These are phyloP conservation scores for Nakazawaea holstii DNA, from an alignment of 805 yeast species.

Conservation along the genomic window DNA sequence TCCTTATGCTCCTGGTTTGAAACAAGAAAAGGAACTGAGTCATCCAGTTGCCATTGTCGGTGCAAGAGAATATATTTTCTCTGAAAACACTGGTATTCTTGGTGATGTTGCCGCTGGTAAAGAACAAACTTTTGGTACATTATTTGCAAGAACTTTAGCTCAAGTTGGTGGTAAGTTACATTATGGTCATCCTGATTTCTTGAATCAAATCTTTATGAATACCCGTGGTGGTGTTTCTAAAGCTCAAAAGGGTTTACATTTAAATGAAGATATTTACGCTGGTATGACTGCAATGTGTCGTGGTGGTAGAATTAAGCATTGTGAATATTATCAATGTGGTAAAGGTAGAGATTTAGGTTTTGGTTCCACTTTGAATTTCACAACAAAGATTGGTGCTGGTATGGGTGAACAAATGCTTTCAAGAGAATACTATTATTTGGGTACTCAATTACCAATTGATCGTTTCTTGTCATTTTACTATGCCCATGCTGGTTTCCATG, in stretches of 20 bases:
- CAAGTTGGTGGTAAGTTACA: constrained; percentile 83
- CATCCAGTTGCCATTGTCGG: constrained; percentile 83
- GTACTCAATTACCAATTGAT: constrained; percentile 76
- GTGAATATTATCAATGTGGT: constrained; percentile 87
- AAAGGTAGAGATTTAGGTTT: constrained; percentile 88
- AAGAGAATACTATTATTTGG: constrained; percentile 76
- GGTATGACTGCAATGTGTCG: constrained; percentile 80
- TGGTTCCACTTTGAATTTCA: constrained; percentile 80
- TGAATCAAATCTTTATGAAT: constrained; percentile 69
- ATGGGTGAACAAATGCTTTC: constrained; percentile 90
- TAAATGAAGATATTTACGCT: constrained; percentile 85
- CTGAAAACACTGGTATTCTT: constrained; percentile 78
- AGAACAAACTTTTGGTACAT: constrained; percentile 84
- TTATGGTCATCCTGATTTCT: constrained; percentile 86
- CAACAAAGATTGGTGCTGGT: constrained; percentile 88
- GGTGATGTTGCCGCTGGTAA: constrained; percentile 92
- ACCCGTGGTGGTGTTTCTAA: constrained; percentile 87
- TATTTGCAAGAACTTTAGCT: constrained; percentile 77
- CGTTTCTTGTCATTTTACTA: constrained; percentile 78
- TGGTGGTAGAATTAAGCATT: constrained; percentile 85
- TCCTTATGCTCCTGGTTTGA: constrained; percentile 75
- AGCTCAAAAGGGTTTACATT: constrained; percentile 81
- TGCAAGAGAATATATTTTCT: constrained; percentile 82
- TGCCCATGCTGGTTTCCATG: constrained; percentile 85
- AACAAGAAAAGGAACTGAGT: constrained; percentile 41